Evolutionary conservation across 2,329 filamentous ascomycete genomes (phyloP).

Genomic region (Xylariales sp.): DNA sequence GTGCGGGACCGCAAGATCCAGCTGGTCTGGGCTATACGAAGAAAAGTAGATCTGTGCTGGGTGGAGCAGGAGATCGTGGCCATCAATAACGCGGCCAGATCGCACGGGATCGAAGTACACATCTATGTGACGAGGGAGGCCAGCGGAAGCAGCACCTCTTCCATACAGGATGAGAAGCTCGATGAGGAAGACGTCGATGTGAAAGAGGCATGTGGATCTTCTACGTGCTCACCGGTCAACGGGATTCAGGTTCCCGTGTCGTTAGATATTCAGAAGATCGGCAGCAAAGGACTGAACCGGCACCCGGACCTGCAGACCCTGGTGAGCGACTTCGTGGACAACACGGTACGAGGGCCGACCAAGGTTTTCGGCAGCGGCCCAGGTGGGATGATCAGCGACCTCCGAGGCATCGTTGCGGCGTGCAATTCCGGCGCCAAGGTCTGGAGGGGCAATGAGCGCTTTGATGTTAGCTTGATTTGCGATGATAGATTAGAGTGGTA

Average conservation of each 20-base stretch:
- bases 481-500: constrained; percentile 70
- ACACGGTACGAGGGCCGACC: constrained; percentile 61
- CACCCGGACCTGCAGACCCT: constrained; percentile 61
- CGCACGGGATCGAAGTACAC: constrained; percentile 61
- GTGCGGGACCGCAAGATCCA: constrained; percentile 61
- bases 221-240: constrained; percentile 36
- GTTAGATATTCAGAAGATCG: constrained; percentile 49
- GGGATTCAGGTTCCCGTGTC: constrained; percentile 38
- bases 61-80: constrained; percentile 65
- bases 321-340: constrained; percentile 61
- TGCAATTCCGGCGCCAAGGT: constrained; percentile 65
- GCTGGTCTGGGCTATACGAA: constrained; percentile 74
- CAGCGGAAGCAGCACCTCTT: constrained; percentile 44
- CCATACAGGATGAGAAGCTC: constrained; percentile 45
- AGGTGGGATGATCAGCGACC: constrained; percentile 67
- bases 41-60: constrained; percentile 67
- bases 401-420: constrained; percentile 64
- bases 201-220: constrained; percentile 36
- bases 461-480: constrained; percentile 66
- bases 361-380: constrained; percentile 71
- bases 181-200: constrained; percentile 15
- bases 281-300: constrained; percentile 46
- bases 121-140: constrained; percentile 70
- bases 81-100: constrained; percentile 55
- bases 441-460: constrained; percentile 67